These are phyloP conservation scores for Saposhnikovia divaricata DNA, from an alignment of 129 eudicot species.

Conservation along the genomic window DNA sequence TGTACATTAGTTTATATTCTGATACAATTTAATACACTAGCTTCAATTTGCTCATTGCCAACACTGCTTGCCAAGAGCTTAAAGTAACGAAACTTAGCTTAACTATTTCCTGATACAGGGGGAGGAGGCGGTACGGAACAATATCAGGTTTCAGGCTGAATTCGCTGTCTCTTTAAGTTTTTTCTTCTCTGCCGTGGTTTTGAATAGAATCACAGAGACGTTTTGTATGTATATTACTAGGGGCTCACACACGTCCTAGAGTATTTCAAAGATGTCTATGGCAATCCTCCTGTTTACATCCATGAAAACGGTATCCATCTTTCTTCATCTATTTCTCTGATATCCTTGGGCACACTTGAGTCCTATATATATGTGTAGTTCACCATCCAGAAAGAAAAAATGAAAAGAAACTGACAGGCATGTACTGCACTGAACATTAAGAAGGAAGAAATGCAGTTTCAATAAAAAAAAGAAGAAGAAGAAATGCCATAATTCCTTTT, in stretches of 20 bases:
- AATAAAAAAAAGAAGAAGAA: too few species aligned
- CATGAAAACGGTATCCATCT: slow-evolving; percentile 5
- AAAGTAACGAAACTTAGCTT: not conserved
- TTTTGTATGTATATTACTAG: not conserved
- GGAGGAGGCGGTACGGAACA: not conserved
- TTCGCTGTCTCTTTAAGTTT: not conserved
- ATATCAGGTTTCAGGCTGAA: not conserved
- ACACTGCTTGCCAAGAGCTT: not conserved
- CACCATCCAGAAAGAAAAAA: too few species aligned
- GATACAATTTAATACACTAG: too few species aligned
- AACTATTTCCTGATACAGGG: not conserved
- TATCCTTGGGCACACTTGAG: too few species aligned
- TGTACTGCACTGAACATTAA: too few species aligned
- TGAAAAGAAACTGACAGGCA: too few species aligned
- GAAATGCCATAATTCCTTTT: too few species aligned
- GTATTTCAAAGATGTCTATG: not conserved
- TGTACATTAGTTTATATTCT: slow-evolving; percentile 21
- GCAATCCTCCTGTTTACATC: slow-evolving; percentile 7
- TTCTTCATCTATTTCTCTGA: not conserved
- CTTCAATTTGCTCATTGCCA: too few species aligned
- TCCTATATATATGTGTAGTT: too few species aligned
- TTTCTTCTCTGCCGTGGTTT: not conserved
- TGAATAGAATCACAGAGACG: not conserved
- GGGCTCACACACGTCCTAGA: not conserved
- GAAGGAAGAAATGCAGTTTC: too few species aligned